Conservation (phyloP, 805 yeast species). For the Cyberlindnera euphorbiiphila region DNA sequence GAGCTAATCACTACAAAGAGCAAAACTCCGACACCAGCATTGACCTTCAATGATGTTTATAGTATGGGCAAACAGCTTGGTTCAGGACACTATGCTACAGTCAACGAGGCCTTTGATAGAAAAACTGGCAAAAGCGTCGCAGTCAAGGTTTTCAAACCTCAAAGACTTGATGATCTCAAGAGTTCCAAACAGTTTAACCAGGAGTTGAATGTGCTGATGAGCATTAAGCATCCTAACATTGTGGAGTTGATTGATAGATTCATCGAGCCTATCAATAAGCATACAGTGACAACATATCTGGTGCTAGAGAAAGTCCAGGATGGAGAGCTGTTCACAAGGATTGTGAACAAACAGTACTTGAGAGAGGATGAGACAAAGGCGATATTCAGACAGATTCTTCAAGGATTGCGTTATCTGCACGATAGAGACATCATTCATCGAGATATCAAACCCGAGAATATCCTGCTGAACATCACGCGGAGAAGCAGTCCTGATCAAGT, state of each 20-base stretch:
- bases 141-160: constrained; percentile 68
- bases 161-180: constrained; percentile 38
- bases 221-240: constrained; percentile 66
- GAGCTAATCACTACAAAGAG: constrained; percentile 1
- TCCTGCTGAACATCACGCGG: constrained; percentile 49
- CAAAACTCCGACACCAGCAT: background rate
- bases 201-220: constrained; percentile 62
- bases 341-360: constrained; percentile 58
- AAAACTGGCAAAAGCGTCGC: constrained; percentile 61
- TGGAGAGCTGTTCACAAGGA: constrained; percentile 73
- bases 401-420: constrained; percentile 66
- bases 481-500: constrained; percentile 27
- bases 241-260: constrained; percentile 60
- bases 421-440: constrained; percentile 68
- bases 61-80: constrained; percentile 57
- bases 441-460: constrained; percentile 78
- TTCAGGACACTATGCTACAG: constrained; percentile 79
- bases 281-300: constrained; percentile 45
- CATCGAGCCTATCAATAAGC: constrained; percentile 48
- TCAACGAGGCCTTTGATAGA: constrained; percentile 61
- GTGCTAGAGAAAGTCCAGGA: constrained; percentile 71
- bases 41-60: constrained; percentile 52
- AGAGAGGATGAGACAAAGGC: constrained; percentile 60
- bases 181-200: constrained; percentile 47
- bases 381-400: constrained; percentile 58